Conservation (phyloP, 2,329 filamentous ascomycete species). For the Penicillium sp. region DNA sequence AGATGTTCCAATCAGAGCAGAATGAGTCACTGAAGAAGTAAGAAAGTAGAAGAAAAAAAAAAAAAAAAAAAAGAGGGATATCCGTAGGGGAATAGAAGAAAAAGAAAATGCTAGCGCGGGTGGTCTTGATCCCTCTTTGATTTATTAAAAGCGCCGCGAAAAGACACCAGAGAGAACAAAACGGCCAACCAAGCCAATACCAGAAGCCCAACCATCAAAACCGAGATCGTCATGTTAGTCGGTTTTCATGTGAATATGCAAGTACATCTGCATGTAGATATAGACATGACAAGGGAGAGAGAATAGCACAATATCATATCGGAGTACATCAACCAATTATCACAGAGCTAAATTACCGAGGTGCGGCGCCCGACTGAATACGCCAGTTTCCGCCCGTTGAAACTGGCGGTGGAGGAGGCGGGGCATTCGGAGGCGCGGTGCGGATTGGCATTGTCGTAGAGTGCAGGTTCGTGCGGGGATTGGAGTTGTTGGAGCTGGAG, state of each 20-base stretch:
- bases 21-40: constrained; percentile 7
- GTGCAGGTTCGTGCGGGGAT: constrained; percentile 36
- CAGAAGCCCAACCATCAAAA: background rate
- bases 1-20: constrained; percentile 2
- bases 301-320: background rate
- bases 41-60: background rate
- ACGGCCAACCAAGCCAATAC: background rate
- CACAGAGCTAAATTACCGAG: background rate
- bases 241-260: background rate
- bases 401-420: constrained; percentile 58
- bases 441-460: constrained; percentile 66
- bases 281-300: background rate
- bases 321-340: background rate
- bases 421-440: constrained; percentile 58
- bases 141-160: background rate
- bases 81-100: background rate
- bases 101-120: background rate
- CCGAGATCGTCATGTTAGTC: background rate
- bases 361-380: constrained; percentile 19
- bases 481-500: constrained; percentile 39
- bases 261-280: background rate
- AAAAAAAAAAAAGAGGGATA: background rate
- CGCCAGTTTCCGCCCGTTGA: constrained; percentile 29
- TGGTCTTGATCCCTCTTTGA: background rate
- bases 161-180: background rate